These are phyloP conservation scores for Paradendryphiella salina DNA, from an alignment of 2,329 filamentous ascomycete species.

Conservation along the genomic window DNA sequence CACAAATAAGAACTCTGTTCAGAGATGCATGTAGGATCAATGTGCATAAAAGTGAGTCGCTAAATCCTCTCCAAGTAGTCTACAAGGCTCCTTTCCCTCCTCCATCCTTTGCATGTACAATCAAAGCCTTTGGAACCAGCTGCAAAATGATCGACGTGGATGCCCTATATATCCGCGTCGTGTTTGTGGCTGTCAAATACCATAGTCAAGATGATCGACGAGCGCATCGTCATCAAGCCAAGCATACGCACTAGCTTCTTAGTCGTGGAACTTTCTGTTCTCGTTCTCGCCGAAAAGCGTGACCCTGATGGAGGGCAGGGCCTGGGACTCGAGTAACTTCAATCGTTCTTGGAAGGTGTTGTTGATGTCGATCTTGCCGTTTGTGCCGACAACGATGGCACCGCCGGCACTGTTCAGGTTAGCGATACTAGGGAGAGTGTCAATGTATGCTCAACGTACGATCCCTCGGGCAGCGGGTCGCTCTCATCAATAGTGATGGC, in stretches of 20 bases:
- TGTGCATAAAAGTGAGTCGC: conserved; percentile 17
- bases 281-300: conserved; percentile 91
- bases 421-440: not conserved
- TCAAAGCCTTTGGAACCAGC: not conserved
- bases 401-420: conserved; percentile 71
- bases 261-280: conserved; percentile 96
- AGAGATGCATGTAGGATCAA: conserved; percentile 4
- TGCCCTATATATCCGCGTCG: not conserved
- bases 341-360: conserved; percentile 96
- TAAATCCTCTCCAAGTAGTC: conserved; percentile 17
- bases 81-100: conserved; percentile 9
- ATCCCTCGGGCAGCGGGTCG: conserved; percentile 76
- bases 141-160: not conserved
- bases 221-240: not conserved
- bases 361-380: conserved; percentile 96
- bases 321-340: conserved; percentile 78
- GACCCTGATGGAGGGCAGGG: conserved; percentile 80
- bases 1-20: not conserved
- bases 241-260: conserved; percentile 37
- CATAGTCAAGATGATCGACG: not conserved
- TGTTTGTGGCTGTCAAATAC: not conserved
- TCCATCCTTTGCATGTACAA: conserved; percentile 3
- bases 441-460: conserved; percentile 62
- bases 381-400: conserved; percentile 75
- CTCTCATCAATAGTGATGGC: conserved; percentile 75